A percentile compares a stretch with the other conserved stretches of the same genome.
Conservation (phyloP, 176 grass and related monocot genomes). For the Aegilops umbellulata region DNA sequence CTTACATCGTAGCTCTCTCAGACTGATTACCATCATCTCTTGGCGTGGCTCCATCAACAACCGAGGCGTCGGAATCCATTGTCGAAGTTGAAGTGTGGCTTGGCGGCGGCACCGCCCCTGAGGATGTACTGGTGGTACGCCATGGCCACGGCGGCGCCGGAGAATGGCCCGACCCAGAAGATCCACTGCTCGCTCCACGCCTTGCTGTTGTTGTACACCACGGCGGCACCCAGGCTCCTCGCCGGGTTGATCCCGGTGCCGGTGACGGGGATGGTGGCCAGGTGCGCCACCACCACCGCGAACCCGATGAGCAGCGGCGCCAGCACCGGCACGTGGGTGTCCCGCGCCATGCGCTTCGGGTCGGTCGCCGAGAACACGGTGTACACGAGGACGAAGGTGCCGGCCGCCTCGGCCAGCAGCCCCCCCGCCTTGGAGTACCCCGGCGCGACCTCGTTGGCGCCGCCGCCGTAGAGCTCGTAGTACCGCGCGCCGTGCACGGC, state of each 20-base stretch:
- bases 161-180: not conserved
- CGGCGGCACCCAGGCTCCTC: not conserved
- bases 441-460: not conserved
- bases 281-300: not conserved
- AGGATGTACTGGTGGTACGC: not conserved
- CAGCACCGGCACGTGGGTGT: not conserved
- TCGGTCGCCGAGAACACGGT: not conserved
- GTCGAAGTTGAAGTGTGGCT: not conserved
- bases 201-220: not conserved
- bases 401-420: not conserved
- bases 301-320: not conserved
- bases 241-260: not conserved
- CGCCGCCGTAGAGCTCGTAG: conserved; percentile 13
- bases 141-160: not conserved
- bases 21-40: not conserved
- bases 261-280: not conserved
- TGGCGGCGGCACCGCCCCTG: not conserved
- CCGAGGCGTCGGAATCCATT: not conserved
- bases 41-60: not conserved
- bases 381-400: not conserved
- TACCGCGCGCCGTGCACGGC: not conserved
- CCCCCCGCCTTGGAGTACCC: not conserved
- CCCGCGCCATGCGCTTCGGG: not conserved
- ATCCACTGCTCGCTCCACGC: not conserved
- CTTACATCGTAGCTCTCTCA: not conserved